Evolutionary conservation across 179 eudicot species (phyloP).

Genomic region (Spergularia azorica): DNA sequence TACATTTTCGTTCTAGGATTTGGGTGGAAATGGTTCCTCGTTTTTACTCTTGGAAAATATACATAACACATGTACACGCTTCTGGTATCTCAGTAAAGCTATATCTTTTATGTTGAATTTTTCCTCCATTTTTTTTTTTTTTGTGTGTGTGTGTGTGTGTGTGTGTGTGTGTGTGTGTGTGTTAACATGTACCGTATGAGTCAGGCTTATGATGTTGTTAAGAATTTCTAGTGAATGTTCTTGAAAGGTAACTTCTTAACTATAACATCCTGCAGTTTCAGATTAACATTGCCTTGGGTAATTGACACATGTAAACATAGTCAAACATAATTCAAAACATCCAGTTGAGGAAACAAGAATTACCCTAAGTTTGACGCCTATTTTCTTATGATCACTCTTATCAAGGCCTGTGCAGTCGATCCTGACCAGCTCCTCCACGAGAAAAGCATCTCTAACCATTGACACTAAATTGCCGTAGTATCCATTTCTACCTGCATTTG

Average conservation of each 20-base stretch:
- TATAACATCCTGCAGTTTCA: not conserved
- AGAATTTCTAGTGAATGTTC: too few relatives aligned
- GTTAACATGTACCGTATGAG: too few relatives aligned
- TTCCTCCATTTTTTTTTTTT: too few relatives aligned
- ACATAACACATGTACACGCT: too few relatives aligned
- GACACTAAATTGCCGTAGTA: conserved; percentile 84
- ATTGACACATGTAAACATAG: not conserved
- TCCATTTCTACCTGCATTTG: conserved; percentile 81
- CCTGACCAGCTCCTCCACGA: conserved; percentile 73
- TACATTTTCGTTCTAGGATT: too few relatives aligned
- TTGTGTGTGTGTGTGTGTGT: too few relatives aligned
- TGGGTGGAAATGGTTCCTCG: too few relatives aligned
- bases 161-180: too few relatives aligned
- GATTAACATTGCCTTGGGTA: not conserved
- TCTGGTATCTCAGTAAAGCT: too few relatives aligned
- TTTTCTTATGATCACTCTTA: conserved; percentile 80
- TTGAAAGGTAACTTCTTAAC: not conserved
- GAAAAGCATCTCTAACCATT: conserved; percentile 97
- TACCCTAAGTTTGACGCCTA: conserved; percentile 92
- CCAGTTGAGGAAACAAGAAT: conserved; percentile 5
- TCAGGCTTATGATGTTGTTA: too few relatives aligned
- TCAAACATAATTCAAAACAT: not conserved
- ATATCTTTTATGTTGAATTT: too few relatives aligned
- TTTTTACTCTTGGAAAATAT: too few relatives aligned
- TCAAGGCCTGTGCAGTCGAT: conserved; percentile 87